A percentile compares a stretch with the other conserved stretches of the same genome.
Evolutionary conservation across 139 green algal species (phyloP).

Genomic region (Trebouxia sp.): DNA sequence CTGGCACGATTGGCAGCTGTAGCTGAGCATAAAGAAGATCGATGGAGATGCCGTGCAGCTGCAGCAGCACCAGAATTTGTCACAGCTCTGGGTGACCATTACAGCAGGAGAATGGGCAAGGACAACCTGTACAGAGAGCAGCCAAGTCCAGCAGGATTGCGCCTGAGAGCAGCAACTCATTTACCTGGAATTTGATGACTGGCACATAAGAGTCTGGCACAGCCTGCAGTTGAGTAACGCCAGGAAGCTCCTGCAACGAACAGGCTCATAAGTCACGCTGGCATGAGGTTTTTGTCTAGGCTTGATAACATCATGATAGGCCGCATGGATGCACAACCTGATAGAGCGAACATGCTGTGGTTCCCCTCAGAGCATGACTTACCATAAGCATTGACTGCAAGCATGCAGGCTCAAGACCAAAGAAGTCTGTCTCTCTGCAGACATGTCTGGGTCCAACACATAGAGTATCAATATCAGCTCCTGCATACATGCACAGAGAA

Average conservation of each 20-base stretch:
- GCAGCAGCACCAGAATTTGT: constrained; percentile 1
- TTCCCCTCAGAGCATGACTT: too few relatives aligned
- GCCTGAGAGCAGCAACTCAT: background rate
- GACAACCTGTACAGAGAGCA: background rate
- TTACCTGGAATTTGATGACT: constrained; percentile 91
- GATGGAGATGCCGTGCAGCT: constrained; percentile 88
- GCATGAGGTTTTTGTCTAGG: too few relatives aligned
- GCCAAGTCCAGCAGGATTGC: background rate
- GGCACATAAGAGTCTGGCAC: constrained; percentile 91
- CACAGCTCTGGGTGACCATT: background rate
- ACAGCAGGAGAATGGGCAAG: too few relatives aligned
- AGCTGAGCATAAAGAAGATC: constrained; percentile 92
- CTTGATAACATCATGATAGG: too few relatives aligned
- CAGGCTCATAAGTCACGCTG: background rate
- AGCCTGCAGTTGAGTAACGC: constrained; percentile 79
- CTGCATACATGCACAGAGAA: constrained; percentile 40
- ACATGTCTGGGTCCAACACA: constrained; percentile 85
- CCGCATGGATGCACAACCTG: too few relatives aligned
- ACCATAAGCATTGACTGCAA: constrained; percentile 66
- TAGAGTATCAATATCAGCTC: constrained; percentile 96
- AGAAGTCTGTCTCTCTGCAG: constrained; percentile 87
- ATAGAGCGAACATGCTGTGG: too few relatives aligned
- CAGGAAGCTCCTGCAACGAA: constrained; percentile 38
- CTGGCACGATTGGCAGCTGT: constrained; percentile 58
- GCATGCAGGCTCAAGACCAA: constrained; percentile 75